These are phyloP conservation scores for Lentinula guzmanii DNA, from an alignment of 768 basidiomycete species.

Conservation along the genomic window DNA sequence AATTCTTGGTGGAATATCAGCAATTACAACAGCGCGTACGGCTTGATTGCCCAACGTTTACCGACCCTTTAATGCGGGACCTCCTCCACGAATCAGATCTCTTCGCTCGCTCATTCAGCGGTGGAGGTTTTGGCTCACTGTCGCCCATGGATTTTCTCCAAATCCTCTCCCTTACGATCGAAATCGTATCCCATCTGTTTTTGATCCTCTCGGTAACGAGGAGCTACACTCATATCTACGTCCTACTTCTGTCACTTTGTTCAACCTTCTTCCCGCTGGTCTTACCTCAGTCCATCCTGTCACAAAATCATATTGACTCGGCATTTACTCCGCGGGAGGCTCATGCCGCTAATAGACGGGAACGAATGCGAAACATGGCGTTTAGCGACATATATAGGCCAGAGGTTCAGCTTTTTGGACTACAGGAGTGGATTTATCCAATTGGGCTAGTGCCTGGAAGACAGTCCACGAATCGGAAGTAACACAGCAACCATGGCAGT, in stretches of 20 bases:
- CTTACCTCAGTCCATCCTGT: slow-evolving; percentile 42
- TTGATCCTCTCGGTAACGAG: slow-evolving; percentile 62
- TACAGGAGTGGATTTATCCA: slow-evolving; percentile 81
- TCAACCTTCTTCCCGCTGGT: slow-evolving; percentile 58
- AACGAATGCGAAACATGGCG: slow-evolving; percentile 68
- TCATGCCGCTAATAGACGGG: slow-evolving; percentile 62
- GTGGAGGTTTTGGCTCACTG: slow-evolving; percentile 71
- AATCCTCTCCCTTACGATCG: slow-evolving; percentile 63
- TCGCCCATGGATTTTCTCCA: slow-evolving; percentile 78
- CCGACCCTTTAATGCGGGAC: slow-evolving; percentile 68
- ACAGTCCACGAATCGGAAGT: slow-evolving; percentile 54
- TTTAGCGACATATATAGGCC: slow-evolving; percentile 73
- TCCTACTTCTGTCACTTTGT: slow-evolving; percentile 53
- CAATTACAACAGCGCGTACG: slow-evolving; percentile 74
- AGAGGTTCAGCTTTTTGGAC: slow-evolving; percentile 76
- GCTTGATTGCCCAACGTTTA: slow-evolving; percentile 73
- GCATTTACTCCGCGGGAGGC: slow-evolving; percentile 50
- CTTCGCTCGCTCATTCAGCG: slow-evolving; percentile 77
- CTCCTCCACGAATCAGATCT: slow-evolving; percentile 83
- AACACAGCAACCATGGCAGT: slow-evolving; percentile 28
- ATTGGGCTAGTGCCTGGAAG: slow-evolving; percentile 65
- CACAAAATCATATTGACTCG: slow-evolving; percentile 34
- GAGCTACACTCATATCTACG: slow-evolving; percentile 46
- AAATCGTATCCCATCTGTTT: slow-evolving; percentile 66
- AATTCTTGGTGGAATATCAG: slow-evolving; percentile 70